Conservation (phyloP, 805 yeast genomes). For the Dipodascopsis tothii region DNA sequence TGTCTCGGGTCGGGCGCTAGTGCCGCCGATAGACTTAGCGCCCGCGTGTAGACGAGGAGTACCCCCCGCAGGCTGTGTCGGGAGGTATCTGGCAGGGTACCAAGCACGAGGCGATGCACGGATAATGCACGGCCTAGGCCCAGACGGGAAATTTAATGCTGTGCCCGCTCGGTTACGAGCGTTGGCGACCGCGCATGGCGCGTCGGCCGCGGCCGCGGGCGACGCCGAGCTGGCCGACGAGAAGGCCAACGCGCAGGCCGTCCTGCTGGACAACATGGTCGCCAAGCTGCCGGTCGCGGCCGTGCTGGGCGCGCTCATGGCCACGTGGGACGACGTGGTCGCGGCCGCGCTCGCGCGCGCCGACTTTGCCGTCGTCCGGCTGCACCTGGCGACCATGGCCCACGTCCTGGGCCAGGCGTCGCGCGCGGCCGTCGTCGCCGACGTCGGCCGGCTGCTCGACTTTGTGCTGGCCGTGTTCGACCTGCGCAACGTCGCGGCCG, state of each 20-base stretch:
- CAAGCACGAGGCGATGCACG: no score
- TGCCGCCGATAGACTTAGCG: no score
- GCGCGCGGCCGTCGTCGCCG: constrained; percentile 14
- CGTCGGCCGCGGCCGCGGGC: constrained; percentile 9
- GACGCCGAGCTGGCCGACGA: constrained; percentile 3
- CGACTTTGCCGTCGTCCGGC: constrained; percentile 46
- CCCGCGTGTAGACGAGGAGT: no score
- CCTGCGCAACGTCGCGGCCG: constrained; percentile 30
- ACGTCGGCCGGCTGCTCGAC: constrained; percentile 12
- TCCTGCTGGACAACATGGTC: constrained; percentile 48
- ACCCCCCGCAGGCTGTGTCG: no score
- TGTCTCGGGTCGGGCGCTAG: no score
- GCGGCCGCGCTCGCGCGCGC: constrained; percentile 9
- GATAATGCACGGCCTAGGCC: no score
- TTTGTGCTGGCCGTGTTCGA: constrained; percentile 21
- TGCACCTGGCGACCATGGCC: constrained; percentile 41
- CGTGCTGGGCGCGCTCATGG: constrained; percentile 53
- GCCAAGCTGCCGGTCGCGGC: constrained; percentile 60
- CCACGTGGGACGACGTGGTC: constrained; percentile 48
- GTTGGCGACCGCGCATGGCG: no score
- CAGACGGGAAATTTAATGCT: no score
- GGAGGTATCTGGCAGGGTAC: no score
- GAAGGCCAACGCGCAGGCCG: constrained; percentile 39
- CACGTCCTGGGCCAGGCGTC: constrained; percentile 13
- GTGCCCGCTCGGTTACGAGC: no score